Conservation (phyloP, 805 yeast species). For the Scheffersomyces amazonensis region DNA sequence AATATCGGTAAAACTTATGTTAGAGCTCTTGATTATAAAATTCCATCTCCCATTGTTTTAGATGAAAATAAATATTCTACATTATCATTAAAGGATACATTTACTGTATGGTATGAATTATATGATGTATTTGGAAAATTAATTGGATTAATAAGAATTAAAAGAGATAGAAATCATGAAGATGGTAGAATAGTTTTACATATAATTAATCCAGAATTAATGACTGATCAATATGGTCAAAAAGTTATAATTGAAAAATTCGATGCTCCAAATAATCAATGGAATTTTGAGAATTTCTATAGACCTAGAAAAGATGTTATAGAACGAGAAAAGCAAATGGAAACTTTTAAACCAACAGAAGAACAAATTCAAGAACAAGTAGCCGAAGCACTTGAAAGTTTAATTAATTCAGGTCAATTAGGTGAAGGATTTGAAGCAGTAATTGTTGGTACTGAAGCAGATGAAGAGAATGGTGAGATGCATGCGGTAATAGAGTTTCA, state of each 20-base stretch:
- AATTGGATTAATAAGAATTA: constrained; percentile 19
- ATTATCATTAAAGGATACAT: constrained; percentile 27
- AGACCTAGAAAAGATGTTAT: neutral
- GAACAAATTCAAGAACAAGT: neutral
- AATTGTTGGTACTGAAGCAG: too few species aligned
- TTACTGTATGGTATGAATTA: constrained; percentile 34
- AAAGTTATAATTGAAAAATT: constrained; percentile 14
- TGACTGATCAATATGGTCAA: constrained; percentile 31
- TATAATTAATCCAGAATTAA: constrained; percentile 27
- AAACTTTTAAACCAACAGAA: neutral
- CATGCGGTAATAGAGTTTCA: too few species aligned
- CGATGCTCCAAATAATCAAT: constrained; percentile 20
- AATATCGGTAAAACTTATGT: constrained; percentile 19
- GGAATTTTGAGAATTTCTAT: constrained; percentile 25
- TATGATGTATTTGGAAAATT: constrained; percentile 33
- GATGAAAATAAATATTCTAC: constrained; percentile 6
- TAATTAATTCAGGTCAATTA: too few species aligned
- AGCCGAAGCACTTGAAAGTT: too few species aligned
- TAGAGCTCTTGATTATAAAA: constrained; percentile 18
- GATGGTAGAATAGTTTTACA: constrained; percentile 15
- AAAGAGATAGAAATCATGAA: constrained; percentile 17
- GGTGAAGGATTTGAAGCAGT: too few species aligned
- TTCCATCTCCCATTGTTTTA: constrained; percentile 22
- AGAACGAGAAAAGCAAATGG: neutral
- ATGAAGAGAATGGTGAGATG: too few species aligned